Conservation (phyloP, 208 protist species). For the Zelonia costaricensis region DNA sequence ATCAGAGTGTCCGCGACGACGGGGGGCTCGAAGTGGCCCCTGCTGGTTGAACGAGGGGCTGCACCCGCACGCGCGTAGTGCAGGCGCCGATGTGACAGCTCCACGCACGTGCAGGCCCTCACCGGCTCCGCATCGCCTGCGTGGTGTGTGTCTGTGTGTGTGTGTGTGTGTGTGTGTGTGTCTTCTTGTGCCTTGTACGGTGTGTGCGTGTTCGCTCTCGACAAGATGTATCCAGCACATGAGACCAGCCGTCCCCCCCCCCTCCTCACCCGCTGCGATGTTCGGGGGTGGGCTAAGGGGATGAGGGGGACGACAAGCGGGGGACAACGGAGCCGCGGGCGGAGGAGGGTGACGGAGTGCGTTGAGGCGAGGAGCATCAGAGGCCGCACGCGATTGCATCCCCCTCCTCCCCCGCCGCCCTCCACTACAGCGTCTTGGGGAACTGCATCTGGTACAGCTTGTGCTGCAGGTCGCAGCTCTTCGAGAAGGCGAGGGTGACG, state of each 20-base stretch:
- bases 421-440: slow-evolving; percentile 64
- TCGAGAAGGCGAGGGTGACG: slow-evolving; percentile 81
- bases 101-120: no score
- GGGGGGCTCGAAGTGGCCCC: no score
- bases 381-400: neutral
- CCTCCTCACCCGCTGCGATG: neutral
- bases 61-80: no score
- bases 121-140: no score
- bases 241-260: neutral
- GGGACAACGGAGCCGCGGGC: neutral
- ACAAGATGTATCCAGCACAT: no score
- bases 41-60: no score
- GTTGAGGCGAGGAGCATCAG: neutral
- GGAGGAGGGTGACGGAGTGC: neutral
- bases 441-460: slow-evolving; percentile 93
- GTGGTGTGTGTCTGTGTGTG: neutral
- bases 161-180: neutral
- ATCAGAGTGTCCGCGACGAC: no score
- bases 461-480: slow-evolving; percentile 87
- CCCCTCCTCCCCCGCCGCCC: neutral
- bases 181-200: no score
- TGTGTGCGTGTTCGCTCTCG: no score
- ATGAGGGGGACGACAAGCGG: neutral
- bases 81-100: no score
- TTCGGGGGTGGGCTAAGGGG: neutral